These are phyloP conservation scores for Exophiala xenobiotica DNA, from an alignment of 2,329 filamentous ascomycete genomes.

Conservation along the genomic window DNA sequence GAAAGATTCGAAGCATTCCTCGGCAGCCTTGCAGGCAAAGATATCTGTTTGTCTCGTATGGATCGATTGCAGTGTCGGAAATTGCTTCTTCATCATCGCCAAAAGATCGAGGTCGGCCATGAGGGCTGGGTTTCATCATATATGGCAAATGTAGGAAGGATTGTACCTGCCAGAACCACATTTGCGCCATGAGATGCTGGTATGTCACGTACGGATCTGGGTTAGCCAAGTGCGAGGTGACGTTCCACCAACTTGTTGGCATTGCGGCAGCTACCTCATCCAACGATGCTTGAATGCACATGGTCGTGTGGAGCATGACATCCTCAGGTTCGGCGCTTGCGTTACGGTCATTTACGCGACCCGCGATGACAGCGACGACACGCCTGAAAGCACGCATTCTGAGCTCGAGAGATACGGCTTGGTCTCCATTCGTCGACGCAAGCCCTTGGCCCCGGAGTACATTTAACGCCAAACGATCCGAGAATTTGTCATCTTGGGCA, in stretches of 20 bases:
- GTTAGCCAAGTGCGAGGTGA: constrained; percentile 12
- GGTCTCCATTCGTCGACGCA: not conserved
- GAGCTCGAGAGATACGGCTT: constrained; percentile 9
- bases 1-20: constrained; percentile 25
- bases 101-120: not conserved
- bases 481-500: constrained; percentile 24
- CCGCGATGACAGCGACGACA: constrained; percentile 24
- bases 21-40: constrained; percentile 25
- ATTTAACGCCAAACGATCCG: constrained; percentile 24
- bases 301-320: constrained; percentile 9
- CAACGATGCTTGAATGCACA: constrained; percentile 20
- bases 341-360: constrained; percentile 26
- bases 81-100: not conserved
- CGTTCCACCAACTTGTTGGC: constrained; percentile 27
- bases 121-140: constrained; percentile 21
- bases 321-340: constrained; percentile 12
- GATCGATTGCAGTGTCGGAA: constrained; percentile 1
- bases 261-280: constrained; percentile 18
- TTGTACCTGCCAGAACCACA: constrained; percentile 31
- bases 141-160: constrained; percentile 27
- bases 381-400: constrained; percentile 27
- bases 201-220: constrained; percentile 16
- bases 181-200: constrained; percentile 25
- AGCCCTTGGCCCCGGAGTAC: constrained; percentile 16
- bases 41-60: constrained; percentile 16